Conservation (phyloP, 495 filamentous ascomycete genomes). For the Penicillium cosmopolitanum region DNA sequence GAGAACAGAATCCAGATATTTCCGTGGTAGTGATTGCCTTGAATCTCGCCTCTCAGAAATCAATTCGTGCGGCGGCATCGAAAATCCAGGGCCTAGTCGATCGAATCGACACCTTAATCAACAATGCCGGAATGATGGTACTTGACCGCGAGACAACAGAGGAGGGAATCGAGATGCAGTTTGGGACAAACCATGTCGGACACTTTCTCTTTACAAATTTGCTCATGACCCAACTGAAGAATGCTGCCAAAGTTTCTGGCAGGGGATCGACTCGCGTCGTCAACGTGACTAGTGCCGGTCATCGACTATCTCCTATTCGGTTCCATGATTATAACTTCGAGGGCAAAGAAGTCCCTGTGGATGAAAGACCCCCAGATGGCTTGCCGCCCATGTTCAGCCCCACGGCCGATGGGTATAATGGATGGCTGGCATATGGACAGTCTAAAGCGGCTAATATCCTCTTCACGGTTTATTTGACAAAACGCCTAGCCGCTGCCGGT, state of each 20-base stretch:
- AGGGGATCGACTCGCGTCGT: slow-evolving; percentile 37
- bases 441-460: slow-evolving; percentile 67
- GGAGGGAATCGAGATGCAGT: slow-evolving; percentile 72
- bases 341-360: slow-evolving; percentile 20
- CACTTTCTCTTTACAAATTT: slow-evolving; percentile 67
- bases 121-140: slow-evolving; percentile 73
- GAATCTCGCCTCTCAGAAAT: slow-evolving; percentile 26
- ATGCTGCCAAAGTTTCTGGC: slow-evolving; percentile 40
- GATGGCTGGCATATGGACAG: slow-evolving; percentile 60
- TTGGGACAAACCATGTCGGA: slow-evolving; percentile 73
- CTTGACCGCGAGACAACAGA: slow-evolving; percentile 47
- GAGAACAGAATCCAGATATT: slow-evolving; percentile 4
- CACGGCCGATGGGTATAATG: slow-evolving; percentile 24
- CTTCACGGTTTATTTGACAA: slow-evolving; percentile 43
- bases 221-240: slow-evolving; percentile 60
- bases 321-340: slow-evolving; percentile 29
- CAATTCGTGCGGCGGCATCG: slow-evolving; percentile 17
- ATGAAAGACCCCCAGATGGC: slow-evolving; percentile 20
- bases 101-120: slow-evolving; percentile 39
- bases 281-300: slow-evolving; percentile 47
- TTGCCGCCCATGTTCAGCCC: slow-evolving; percentile 22
- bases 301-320: slow-evolving; percentile 39
- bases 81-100: slow-evolving; percentile 18
- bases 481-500: slow-evolving; percentile 15
- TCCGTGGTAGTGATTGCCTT: slow-evolving; percentile 6